Base-by-base conservation (phyloP, 2,329 filamentous ascomycete species). In the Xylariaceae sp. region DNA sequence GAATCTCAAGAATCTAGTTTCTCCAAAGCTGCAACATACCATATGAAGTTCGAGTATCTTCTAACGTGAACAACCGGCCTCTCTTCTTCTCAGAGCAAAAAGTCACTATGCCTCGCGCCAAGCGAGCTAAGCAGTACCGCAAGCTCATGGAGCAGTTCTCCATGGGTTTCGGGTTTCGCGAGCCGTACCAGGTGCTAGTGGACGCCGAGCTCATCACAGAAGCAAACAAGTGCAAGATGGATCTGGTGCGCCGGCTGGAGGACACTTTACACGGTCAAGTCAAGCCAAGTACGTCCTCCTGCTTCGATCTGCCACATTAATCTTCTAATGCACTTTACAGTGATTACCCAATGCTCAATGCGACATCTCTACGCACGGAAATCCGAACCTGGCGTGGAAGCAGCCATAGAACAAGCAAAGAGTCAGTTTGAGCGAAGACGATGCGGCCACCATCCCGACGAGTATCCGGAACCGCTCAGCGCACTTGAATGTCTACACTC, bases 81-180 rank as follows among this genome's bases (percentile, higher is more conserved):
- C 32, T 16, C 18, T 29, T 51, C 53, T 7, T 16, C 12, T 37
- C 23, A 4, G 32, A 16, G 32, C 14, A 3, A 26, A 26, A n/a
- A 61, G 51, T 3, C 51, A 71, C 64, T 41, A 72, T 70, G 64
- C 71, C 66, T 57, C 68, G 70, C 44, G 70, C 70, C n/a, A 89
- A 89, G 84, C 81, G 85, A 68, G 86, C 86, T 51, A 90, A 90
- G 75, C 87, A 89, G 67, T 92, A 91, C 73, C 85, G 88, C 71
- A 97, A 97, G 86, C 86, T 97, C 69, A 96, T 99, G 88, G 88
- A 91, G 75, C 89, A 93, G 71, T 96, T 93, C 82, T 86, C 88
- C 70, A 83, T 93, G 73, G 87, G 86, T 58, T 97, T 96, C 72
- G 89, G 89, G 58, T 97, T 97, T 74, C 90, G 93, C 65, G 90